Percentiles rank a stretch among this genome's conserved stretches.
phyloP scores from a whole-genome alignment of 352 stramenopile genomes.

The Phytophthora megakarya region DNA sequence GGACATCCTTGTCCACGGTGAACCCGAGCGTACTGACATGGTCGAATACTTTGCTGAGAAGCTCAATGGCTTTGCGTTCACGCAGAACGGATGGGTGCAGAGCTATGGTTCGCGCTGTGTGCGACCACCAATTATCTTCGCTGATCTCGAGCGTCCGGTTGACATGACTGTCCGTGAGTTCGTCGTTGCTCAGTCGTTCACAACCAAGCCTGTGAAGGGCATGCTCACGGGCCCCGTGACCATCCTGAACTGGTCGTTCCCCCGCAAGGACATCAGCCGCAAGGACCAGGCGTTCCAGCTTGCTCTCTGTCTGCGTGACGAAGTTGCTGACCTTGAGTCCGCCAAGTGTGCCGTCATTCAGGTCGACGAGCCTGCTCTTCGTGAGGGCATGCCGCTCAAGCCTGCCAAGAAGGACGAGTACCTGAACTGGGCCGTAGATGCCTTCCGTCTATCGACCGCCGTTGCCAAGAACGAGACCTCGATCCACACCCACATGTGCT shows the following conservation, averaged over 20 bases:
- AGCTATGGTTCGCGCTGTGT: conserved; percentile 94
- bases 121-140: conserved; percentile 91
- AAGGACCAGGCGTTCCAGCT: conserved; percentile 92
- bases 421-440: conserved; percentile 77
- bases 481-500: conserved; percentile 97
- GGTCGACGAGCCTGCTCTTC: conserved; percentile 92
- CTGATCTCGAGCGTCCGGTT: conserved; percentile 79
- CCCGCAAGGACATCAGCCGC: conserved; percentile 89
- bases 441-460: conserved; percentile 89
- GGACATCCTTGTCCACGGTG: conserved; percentile 94
- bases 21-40: conserved; percentile 95
- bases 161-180: conserved; percentile 94
- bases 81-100: conserved; percentile 93
- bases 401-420: conserved; percentile 85
- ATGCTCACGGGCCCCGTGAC: conserved; percentile 95
- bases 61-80: conserved; percentile 92
- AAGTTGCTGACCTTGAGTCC: conserved; percentile 90
- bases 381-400: conserved; percentile 92
- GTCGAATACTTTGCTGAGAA: conserved; percentile 96
- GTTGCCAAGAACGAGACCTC: conserved; percentile 89
- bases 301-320: conserved; percentile 88
- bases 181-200: conserved; percentile 89
- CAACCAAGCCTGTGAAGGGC: conserved; percentile 91
- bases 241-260: conserved; percentile 96
- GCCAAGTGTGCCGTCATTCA: conserved; percentile 91